Conservation (phyloP, 1,139 yeast species). For the Saccharomyces pastorianus region DNA sequence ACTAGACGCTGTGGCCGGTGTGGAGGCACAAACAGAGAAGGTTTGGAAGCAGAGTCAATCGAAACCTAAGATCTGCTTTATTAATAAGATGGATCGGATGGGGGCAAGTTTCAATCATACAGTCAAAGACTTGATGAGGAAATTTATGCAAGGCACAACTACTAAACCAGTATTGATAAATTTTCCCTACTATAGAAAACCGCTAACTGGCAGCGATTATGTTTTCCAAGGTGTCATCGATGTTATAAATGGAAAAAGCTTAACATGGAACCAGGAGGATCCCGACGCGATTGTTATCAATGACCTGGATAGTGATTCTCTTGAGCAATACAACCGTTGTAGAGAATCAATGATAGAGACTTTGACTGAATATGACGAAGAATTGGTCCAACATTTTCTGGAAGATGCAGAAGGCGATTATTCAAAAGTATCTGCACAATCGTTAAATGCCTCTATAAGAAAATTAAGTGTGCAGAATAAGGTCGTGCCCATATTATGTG, state of each 20-base stretch:
- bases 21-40: conserved; percentile 94
- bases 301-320: conserved; percentile 32
- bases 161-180: conserved; percentile 70
- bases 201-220: conserved; percentile 34
- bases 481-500: conserved; percentile 79
- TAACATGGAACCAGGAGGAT: conserved; percentile 48
- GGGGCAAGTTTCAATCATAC: conserved; percentile 94
- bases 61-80: conserved; percentile 69
- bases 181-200: conserved; percentile 56
- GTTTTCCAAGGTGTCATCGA: conserved; percentile 77
- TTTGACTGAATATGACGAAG: conserved; percentile 73
- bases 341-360: conserved; percentile 78
- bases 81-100: conserved; percentile 92
- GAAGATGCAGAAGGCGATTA: conserved; percentile 56
- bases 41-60: conserved; percentile 85
- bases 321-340: conserved; percentile 46
- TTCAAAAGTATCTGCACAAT: conserved; percentile 46
- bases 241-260: conserved; percentile 56
- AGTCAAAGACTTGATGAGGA: conserved; percentile 73
- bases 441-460: conserved; percentile 53
- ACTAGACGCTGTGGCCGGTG: conserved; percentile 94
- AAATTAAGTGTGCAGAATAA: conserved; percentile 49
- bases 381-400: conserved; percentile 64
- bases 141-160: conserved; percentile 38
- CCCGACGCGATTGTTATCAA: conserved; percentile 34